These are phyloP conservation scores for Teunomyces funiuensis DNA, from an alignment of 805 yeast genomes.

Conservation along the genomic window DNA sequence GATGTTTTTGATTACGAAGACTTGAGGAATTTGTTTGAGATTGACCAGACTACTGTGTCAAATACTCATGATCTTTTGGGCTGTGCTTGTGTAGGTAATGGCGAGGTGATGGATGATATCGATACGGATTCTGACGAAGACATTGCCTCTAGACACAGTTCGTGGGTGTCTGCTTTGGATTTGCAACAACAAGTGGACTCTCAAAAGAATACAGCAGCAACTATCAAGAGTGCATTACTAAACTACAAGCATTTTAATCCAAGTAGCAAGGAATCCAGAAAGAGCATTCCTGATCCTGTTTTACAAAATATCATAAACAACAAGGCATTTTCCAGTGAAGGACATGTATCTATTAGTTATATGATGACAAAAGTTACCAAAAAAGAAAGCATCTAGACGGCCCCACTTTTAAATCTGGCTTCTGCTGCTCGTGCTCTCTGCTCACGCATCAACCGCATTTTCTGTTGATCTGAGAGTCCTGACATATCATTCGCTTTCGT, in stretches of 20 bases:
- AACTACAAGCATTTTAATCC: slow-evolving; percentile 69
- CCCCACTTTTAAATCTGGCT: slow-evolving; percentile 54
- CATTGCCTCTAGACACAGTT: slow-evolving; percentile 7
- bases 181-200: slow-evolving; percentile 28
- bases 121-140: slow-evolving; percentile 13
- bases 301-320: slow-evolving; percentile 26
- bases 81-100: slow-evolving; percentile 61
- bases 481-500: slow-evolving; percentile 45
- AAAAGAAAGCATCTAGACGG: slow-evolving; percentile 9
- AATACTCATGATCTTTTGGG: slow-evolving; percentile 78
- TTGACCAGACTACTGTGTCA: slow-evolving; percentile 49
- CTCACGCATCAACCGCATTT: slow-evolving; percentile 81
- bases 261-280: background rate
- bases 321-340: slow-evolving; percentile 16
- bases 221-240: slow-evolving; percentile 57
- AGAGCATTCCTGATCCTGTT: slow-evolving; percentile 23
- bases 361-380: slow-evolving; percentile 39
- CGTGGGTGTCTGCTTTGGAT: slow-evolving; percentile 61
- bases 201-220: slow-evolving; percentile 26
- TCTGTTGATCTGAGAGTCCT: slow-evolving; percentile 72
- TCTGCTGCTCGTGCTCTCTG: slow-evolving; percentile 97
- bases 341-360: slow-evolving; percentile 30
- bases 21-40: slow-evolving; percentile 70
- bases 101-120: slow-evolving; percentile 23
- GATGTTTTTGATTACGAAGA: slow-evolving; percentile 70